Conservation (phyloP, 805 yeast genomes). For the Saccharomycopsis synnaedendra region DNA sequence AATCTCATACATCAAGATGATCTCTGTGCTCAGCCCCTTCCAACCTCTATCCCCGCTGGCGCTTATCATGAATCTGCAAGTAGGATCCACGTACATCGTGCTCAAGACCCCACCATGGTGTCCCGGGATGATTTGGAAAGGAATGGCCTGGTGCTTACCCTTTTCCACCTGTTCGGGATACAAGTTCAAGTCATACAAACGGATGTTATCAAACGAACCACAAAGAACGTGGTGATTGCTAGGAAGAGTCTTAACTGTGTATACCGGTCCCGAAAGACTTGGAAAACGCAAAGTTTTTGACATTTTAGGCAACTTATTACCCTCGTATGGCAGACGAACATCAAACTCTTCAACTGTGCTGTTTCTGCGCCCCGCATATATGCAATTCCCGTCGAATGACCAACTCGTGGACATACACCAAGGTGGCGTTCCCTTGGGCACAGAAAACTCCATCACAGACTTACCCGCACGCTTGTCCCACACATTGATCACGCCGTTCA, state of each 20-base stretch:
- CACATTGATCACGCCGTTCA: slow-evolving; percentile 69
- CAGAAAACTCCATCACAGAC: slow-evolving; percentile 33
- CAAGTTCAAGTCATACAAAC: slow-evolving; percentile 66
- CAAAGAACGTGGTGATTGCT: slow-evolving; percentile 70
- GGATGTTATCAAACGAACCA: slow-evolving; percentile 82
- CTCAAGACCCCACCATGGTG: slow-evolving; percentile 91
- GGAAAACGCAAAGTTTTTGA: slow-evolving; percentile 64
- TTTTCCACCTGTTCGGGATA: slow-evolving; percentile 21
- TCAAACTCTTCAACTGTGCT: slow-evolving; percentile 73
- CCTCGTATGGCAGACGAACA: slow-evolving; percentile 41
- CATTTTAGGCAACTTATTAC: slow-evolving; percentile 33
- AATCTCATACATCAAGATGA: slow-evolving; percentile 74
- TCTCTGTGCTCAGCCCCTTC: slow-evolving; percentile 75
- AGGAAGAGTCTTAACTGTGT: slow-evolving; percentile 70
- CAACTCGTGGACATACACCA: slow-evolving; percentile 90
- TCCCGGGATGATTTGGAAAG: slow-evolving; percentile 88
- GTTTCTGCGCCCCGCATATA: slow-evolving; percentile 84
- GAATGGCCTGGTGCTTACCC: slow-evolving; percentile 27
- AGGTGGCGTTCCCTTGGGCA: slow-evolving; percentile 69
- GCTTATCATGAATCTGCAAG: slow-evolving; percentile 78
- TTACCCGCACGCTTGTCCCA: slow-evolving; percentile 64
- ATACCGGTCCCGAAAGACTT: slow-evolving; percentile 80
- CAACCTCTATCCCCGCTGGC: slow-evolving; percentile 95
- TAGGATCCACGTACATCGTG: slow-evolving; percentile 69
- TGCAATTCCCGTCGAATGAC: slow-evolving; percentile 70